Evolutionary conservation across 139 green algal species (phyloP).

Genomic region (Volvox reticuliferus): DNA sequence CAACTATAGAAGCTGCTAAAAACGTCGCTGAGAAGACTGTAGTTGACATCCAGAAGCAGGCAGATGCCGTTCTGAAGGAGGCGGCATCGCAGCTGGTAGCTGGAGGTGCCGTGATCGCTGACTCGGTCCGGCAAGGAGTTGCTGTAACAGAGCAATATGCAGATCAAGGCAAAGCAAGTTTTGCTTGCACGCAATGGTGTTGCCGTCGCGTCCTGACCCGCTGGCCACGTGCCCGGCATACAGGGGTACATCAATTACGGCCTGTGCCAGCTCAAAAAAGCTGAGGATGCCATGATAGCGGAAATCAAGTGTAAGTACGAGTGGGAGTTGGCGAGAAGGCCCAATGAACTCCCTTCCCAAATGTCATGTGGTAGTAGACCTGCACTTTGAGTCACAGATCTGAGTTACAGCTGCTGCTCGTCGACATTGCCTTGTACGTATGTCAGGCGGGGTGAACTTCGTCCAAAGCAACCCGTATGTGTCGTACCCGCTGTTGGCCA

Average conservation of each 20-base stretch:
- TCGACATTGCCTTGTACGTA: no score
- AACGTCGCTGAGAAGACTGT: neutral
- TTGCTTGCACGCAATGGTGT: neutral
- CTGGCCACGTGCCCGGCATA: neutral
- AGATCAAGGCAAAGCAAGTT: conserved; percentile 10
- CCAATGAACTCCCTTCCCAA: no score
- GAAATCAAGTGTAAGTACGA: conserved; percentile 6
- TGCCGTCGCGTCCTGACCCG: neutral
- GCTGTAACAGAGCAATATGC: neutral
- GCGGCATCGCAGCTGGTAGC: conserved; percentile 8
- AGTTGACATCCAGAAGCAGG: neutral
- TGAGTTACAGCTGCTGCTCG: no score
- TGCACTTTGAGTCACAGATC: no score
- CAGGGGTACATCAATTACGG: conserved; percentile 22
- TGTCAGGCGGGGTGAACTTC: conserved; percentile 6
- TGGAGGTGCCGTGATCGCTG: neutral
- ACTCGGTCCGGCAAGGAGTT: neutral
- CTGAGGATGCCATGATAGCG: neutral
- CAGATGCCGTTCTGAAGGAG: conserved; percentile 9
- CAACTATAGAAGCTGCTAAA: neutral
- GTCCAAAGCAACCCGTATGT: conserved; percentile 28
- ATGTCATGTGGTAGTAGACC: no score
- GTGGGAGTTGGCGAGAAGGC: neutral
- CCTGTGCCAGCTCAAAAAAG: neutral
- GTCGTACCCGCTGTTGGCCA: conserved; percentile 31